Base-by-base conservation (phyloP, 2,329 filamentous ascomycete genomes). In the Anisogramma anomala region DNA sequence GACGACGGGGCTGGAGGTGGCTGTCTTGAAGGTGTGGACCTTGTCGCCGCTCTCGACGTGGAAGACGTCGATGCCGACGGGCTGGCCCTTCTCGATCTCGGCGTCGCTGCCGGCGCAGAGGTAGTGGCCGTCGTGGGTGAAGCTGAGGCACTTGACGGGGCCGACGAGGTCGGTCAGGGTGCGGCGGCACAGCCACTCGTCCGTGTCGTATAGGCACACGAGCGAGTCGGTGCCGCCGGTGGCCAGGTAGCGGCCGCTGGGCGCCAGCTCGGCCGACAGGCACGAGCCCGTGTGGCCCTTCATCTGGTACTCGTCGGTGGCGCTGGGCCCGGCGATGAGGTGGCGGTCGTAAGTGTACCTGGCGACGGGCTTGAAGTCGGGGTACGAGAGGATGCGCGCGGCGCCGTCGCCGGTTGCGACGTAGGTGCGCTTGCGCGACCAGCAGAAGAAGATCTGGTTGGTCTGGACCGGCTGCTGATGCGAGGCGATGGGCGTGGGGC, bases 81-180 rank as follows among this genome's bases (percentile, higher is more conserved):
- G 71, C 36, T 86, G 82, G 22, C 38, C 38, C 7, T 26, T 26
- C 25, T 41, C 31, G 13, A 35, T 20, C 32, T 41, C 38, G 23
- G 19, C 32, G 41, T 86, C 82, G 43, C 79, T 82, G 15, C 82
- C 83, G 8, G 78, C 82, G 2, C 80, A 76, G 18, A 88, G 63
- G 54, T 79, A 89, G 53, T 74, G 79, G 1, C 84, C 83, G 52
- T 88, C 83, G 59, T 83, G 88, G 13, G 76, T 82, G 56, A 88
- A 89, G 54, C 73, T 77, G 42, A 88, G 68, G 55, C 74, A 83
- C 53, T 75, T 72, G 20, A 88, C 77, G 3, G 82, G 76, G 1
- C 80, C 80, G 8, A 72, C 69, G 65, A 84, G 81, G 51, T 74
- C 70, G 26, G 77, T 77, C 31, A 87, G 66, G 1, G 82, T 85